Percentiles rank a stretch among this genome's conserved stretches.
Conservation (phyloP, 225 moss, liverwort and hornwort species). For the Polytrichum commune region DNA sequence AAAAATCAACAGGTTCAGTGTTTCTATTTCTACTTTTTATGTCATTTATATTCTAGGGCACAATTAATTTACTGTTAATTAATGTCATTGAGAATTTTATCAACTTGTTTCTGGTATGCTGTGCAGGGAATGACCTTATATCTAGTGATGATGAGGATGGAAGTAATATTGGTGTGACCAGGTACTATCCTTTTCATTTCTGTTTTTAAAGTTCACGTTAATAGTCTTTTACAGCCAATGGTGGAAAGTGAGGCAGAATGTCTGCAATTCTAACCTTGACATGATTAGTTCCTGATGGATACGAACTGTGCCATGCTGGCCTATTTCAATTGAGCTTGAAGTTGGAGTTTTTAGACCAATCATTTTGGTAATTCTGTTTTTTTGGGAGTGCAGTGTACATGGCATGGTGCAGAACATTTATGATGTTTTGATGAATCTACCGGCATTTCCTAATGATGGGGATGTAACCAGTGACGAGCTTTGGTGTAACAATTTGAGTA, state of each 20-base stretch:
- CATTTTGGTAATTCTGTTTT: slow-evolving; percentile 1
- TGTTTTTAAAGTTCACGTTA: no score
- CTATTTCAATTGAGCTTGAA: neutral
- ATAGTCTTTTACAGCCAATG: no score
- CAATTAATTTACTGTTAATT: no score
- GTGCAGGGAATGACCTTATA: slow-evolving; percentile 47
- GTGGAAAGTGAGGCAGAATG: neutral
- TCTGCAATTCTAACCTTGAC: neutral
- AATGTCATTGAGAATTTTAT: neutral
- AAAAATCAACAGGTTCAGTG: slow-evolving; percentile 41
- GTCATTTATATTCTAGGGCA: no score
- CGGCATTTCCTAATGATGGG: slow-evolving; percentile 48
- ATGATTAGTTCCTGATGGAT: neutral
- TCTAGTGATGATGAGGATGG: slow-evolving; percentile 74
- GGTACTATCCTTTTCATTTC: slow-evolving; percentile 26
- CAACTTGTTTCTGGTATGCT: neutral
- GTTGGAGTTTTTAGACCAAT: neutral
- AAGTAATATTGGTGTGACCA: slow-evolving; percentile 30
- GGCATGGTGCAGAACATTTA: slow-evolving; percentile 69
- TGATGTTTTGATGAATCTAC: slow-evolving; percentile 71
- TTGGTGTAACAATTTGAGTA: slow-evolving; percentile 46
- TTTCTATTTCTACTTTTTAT: no score
- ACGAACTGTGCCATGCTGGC: neutral
- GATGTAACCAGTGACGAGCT: slow-evolving; percentile 29
- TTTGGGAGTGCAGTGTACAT: slow-evolving; percentile 45